phyloP scores from a whole-genome alignment of 768 basidiomycete species.

The Strobilomyces dryophilus region DNA sequence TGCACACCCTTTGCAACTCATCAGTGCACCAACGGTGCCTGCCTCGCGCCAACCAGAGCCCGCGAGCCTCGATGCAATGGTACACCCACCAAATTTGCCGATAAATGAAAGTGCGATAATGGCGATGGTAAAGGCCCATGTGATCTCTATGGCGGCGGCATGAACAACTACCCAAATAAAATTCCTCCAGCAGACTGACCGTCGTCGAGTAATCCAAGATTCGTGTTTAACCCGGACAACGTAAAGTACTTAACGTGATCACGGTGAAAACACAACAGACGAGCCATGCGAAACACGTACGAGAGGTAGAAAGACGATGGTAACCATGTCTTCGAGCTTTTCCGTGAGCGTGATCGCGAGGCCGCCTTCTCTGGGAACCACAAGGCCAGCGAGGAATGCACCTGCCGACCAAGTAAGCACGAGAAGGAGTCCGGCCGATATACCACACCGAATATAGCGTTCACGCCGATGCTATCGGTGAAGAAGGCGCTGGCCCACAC shows the following conservation, averaged over 20 bases:
- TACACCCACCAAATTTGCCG: slow-evolving; percentile 89
- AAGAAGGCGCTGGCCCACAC: slow-evolving; percentile 89
- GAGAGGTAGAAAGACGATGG: slow-evolving; percentile 84
- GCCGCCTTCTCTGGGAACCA: slow-evolving; percentile 85
- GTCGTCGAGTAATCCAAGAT: slow-evolving; percentile 78
- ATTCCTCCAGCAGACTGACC: slow-evolving; percentile 37
- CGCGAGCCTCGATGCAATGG: slow-evolving; percentile 57
- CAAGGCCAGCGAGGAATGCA: slow-evolving; percentile 76
- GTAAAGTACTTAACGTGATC: slow-evolving; percentile 74
- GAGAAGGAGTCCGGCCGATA: neutral
- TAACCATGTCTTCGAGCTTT: slow-evolving; percentile 94
- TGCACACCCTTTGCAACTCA: slow-evolving; percentile 90
- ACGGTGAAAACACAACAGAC: neutral
- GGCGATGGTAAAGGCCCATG: slow-evolving; percentile 85
- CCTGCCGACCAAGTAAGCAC: slow-evolving; percentile 34
- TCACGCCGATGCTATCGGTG: slow-evolving; percentile 89
- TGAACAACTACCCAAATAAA: neutral
- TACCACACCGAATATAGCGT: slow-evolving; percentile 77
- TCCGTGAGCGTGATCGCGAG: slow-evolving; percentile 86
- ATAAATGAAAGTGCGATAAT: slow-evolving; percentile 75
- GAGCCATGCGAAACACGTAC: slow-evolving; percentile 32
- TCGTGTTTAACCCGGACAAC: slow-evolving; percentile 82
- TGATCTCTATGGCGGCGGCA: slow-evolving; percentile 44
- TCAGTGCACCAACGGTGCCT: slow-evolving; percentile 81
- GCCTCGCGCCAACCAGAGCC: slow-evolving; percentile 81